Evolutionary conservation across 805 yeast genomes (phyloP), one percentile per base, ranked within the genome.

Genomic region (Pichia sporocuriosa): DNA sequence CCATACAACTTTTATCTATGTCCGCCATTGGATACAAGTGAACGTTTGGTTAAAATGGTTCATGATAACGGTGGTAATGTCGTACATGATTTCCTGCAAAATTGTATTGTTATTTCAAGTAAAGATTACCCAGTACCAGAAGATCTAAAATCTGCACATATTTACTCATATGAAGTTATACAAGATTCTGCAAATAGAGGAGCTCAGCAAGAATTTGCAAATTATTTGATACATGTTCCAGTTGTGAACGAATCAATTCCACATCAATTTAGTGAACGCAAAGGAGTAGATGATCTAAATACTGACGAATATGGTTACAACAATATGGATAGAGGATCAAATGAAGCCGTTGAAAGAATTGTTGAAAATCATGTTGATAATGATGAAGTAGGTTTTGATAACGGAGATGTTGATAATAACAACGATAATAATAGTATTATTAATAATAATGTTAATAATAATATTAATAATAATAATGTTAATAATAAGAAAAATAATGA

Each of bases 21-120:
- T 20, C 49, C 52, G 4, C 53, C 54, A 4, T 32, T 49, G 10
- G 32, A 46, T 23, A 30, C 35, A 5, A 46, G 44, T 40, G 35
- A 37, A 10, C 25, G 31, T 13, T 24, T 52, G 17, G 35, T 45
- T 8, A 21, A 42, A 10, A 28, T 40, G 30, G 46, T 52, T 13
- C 39, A 28, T 12, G 34, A 43, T 9, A 40, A 49, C 22, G 57
- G 57, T n/a, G 57, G 57, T 8, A 30, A 30, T 4, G 48, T 53
- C 12, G 42, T 39, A 2, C 13, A 35, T 16, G 51, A 50, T 34
- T 39, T 34, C 20, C 28, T 35, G 15, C 43, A 41, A 23, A 43
- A 43, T 15, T 47, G 48, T 10, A 47, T 49, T 27, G 36, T 51
- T 4, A 39, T 51, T 21, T 41, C 50, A 8, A 42, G 41, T 17